Evolutionary conservation across 2,329 filamentous ascomycete genomes (phyloP), one percentile per base, ranked within the genome.

Genomic region (Exophiala bonariae): DNA sequence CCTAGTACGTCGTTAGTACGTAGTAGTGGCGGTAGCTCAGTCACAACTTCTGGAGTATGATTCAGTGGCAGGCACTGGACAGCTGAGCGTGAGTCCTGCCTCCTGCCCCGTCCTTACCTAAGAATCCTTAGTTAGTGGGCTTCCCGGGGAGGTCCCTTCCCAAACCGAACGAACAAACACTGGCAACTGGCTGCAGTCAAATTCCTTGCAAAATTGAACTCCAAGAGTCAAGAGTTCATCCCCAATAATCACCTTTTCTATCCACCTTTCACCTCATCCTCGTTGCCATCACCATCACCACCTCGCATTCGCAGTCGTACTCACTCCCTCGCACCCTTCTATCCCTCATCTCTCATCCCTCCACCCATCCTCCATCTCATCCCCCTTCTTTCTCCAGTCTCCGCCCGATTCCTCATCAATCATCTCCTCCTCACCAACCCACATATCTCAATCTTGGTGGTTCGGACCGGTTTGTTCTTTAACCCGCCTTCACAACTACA

Each of bases 301-400:
- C 23, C 17, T 14, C 26, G n/a, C 13, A 6, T 44, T 26, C 35
- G 38, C 49, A 51, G 28, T 37, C 51, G 52, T 31, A 53, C 42
- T 19, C 33, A 36, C 42, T 30, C 32, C 26, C 19, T 17, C 22
- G 14, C 32, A 34, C 32, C 22, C 32, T 26, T 36, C 34, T 31
- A 22, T 26, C 42, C 20, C 23, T 30, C 22, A 23, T 18, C 42
- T 31, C 33, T 31, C 35, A 19, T 18, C 31, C 45, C 45, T 48
- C 37, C 44, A 43, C 50, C 41, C 18, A 26, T 49, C 52, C 52
- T 51, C 41, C 49, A 40, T 48, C 41, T 43, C 26, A 37, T 40
- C 41, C 44, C 54, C 47, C 47, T 50, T 53, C 39, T 46, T 47
- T 48, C 61, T 62, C 58, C 54, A 35, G n/a, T n/a, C n/a, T n/a